Evolutionary conservation across 2,329 filamentous ascomycete genomes (phyloP), one percentile per base, ranked within the genome.

Genomic region (Paraphaeosphaeria sporulosa): DNA sequence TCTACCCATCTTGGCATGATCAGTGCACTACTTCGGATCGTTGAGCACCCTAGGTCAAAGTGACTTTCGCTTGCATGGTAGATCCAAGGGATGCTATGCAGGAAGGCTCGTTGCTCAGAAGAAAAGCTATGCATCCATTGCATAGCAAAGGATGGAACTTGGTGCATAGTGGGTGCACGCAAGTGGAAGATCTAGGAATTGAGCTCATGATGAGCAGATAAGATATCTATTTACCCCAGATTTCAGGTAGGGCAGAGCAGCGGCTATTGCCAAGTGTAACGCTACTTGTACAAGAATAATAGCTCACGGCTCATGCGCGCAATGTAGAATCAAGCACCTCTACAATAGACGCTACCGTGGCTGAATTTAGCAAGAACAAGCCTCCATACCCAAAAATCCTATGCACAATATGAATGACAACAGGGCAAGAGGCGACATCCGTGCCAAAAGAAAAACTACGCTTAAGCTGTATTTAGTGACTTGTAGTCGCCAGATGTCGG

Each of bases 231-330:
- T 52, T 1, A 2, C 55, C 47, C 30, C 42, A 23, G 13, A 52
- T 10, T n/a, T 49, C 34, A 34, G 34, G 17, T 21, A 25, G 44
- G 32, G 21, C 40, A 21, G 15, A 27, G 47, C 46, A 51, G 51
- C 25, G 38, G 15, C 30, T 32, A 51, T 52, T 27, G 36, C 34
- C n/a, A 32, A 44, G 56, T 23, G 21, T 52, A 58, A 40, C 43
- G 58, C 51, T 64, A 64, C 46, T 61, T 67, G 38, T 65, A 67
- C 64, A 67, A 36, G 46, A 60, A 52, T 27, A 60, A 52, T 27
- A 25, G 34, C 21, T 21, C 12, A 9, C 30, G 10, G 30, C 10
- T 4, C 7, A 12, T 32, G 10, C 30, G 30, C 10, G 30, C 10
- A 32, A 8, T 8, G 30, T 32, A 32, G 30, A 32, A 2, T 32